Conservation (phyloP, 768 basidiomycete genomes). For the Russula emetica region DNA sequence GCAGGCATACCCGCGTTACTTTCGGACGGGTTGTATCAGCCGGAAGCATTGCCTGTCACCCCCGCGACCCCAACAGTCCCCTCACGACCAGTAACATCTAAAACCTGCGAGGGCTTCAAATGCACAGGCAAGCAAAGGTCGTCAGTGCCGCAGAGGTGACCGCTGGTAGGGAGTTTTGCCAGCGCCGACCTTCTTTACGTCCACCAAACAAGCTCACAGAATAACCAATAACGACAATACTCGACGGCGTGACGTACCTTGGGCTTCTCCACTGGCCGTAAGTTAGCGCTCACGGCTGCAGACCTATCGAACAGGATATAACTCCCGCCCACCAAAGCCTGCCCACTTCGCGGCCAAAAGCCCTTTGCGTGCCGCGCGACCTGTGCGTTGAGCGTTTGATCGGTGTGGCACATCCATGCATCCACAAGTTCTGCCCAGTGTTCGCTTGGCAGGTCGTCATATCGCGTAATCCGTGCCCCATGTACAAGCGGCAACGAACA, state of each 20-base stretch:
- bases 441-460: conserved; percentile 88
- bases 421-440: conserved; percentile 98
- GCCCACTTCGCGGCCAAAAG: conserved; percentile 71
- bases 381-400: conserved; percentile 75
- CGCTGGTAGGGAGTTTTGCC: conserved; percentile 54
- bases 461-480: conserved; percentile 46
- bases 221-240: conserved; percentile 7
- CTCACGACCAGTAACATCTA: conserved; percentile 29
- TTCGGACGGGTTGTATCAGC: conserved; percentile 97
- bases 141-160: conserved; percentile 36
- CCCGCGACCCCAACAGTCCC: conserved; percentile 32
- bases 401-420: conserved; percentile 96
- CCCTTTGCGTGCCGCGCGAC: conserved; percentile 57
- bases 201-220: conserved; percentile 38
- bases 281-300: conserved; percentile 49
- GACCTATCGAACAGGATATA: conserved; percentile 76
- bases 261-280: conserved; percentile 40
- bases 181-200: conserved; percentile 93
- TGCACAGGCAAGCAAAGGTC: conserved; percentile 11
- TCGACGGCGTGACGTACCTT: conserved; percentile 51
- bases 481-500: conserved; percentile 72
- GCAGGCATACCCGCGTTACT: conserved; percentile 40
- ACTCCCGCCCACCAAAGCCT: conserved; percentile 85
- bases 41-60: conserved; percentile 42
- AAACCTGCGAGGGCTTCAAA: conserved; percentile 64